A percentile compares a stretch with the other conserved stretches of the same genome.
phyloP scores from a whole-genome alignment of 176 grass and related monocot species.

The Ampelocalamus luodianensis region DNA sequence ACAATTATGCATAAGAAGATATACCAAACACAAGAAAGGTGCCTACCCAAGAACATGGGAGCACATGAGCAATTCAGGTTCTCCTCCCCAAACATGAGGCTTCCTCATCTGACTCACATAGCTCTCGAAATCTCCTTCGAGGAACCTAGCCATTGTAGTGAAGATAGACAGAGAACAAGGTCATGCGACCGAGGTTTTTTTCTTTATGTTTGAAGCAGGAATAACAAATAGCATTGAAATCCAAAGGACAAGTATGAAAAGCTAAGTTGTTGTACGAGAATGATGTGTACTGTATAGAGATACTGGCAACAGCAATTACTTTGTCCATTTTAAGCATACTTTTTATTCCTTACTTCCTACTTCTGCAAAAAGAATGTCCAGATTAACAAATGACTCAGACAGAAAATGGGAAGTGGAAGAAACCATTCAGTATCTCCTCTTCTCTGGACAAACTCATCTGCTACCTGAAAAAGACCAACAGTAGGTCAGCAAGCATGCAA shows the following conservation, averaged over 20 bases:
- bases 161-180: conserved; percentile 1
- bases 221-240: neutral
- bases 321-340: conserved; percentile 13
- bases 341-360: neutral
- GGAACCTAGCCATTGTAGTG: conserved; percentile 56
- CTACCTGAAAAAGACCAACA: conserved; percentile 56
- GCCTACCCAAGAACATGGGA: conserved; percentile 86
- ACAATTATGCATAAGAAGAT: neutral
- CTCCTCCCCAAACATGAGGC: conserved; percentile 90
- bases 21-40: neutral
- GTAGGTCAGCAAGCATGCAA: neutral
- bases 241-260: neutral
- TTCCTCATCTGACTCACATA: conserved; percentile 89
- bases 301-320: neutral
- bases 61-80: conserved; percentile 92
- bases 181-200: neutral
- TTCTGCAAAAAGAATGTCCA: neutral
- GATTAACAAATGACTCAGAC: neutral
- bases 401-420: conserved; percentile 19
- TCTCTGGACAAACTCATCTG: conserved; percentile 90
- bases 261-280: neutral
- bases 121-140: conserved; percentile 88
- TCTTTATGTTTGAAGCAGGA: neutral
- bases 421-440: conserved; percentile 92
- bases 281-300: neutral